Evolutionary conservation across 108 stramenopile species (phyloP), one percentile per base, ranked within the genome.

Genomic region (Stephanodiscus minutulus): DNA sequence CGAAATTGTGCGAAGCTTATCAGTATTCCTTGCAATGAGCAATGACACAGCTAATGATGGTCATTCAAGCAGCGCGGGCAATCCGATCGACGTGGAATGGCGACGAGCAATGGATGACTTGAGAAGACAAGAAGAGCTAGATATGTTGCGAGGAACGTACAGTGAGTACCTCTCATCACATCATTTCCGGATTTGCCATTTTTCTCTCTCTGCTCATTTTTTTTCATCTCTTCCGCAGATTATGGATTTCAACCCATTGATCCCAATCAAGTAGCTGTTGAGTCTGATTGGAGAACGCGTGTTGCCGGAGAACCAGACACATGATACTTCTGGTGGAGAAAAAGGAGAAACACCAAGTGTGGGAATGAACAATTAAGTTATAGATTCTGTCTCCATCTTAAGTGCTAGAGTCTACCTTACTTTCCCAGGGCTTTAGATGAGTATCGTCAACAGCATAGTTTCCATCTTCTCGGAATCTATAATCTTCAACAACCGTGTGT

Each of bases 61-160:
- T 25, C n/a, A 36, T 22, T 50, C 65, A 33, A 50, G 48, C 24
- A 66, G 65, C 21, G 47, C 53, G 66, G 76, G 50, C 18, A 49
- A 48, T 77, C 68, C 68, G 28, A 84, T 92, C 66, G 88, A 89
- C 56, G 50, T 75, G 55, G 89, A 91, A 68, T 94, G 92, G 92
- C 82, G 86, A 69, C 84, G 86, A 56, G 92, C 92, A 22, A 94
- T 94, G 92, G 88, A 91, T 66, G 87, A 91, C 66, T 80, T 94
- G 18, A 85, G 82, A 71, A 56, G 88, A 33, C 88, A 91, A 78
- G 92, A 94, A 62, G 83, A 88, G 54, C 75, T 77, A 21, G 79
- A 85, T 54, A 91, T 91, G 87, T 62, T 83, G 33, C 31, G 62
- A 35, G 89, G 89, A 63, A 88, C 82, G 11, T 91, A 63, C 57